A percentile compares a stretch with the other conserved stretches of the same genome.
Conservation (phyloP, 345 rosid species). For the Bretschneidera sinensis region DNA sequence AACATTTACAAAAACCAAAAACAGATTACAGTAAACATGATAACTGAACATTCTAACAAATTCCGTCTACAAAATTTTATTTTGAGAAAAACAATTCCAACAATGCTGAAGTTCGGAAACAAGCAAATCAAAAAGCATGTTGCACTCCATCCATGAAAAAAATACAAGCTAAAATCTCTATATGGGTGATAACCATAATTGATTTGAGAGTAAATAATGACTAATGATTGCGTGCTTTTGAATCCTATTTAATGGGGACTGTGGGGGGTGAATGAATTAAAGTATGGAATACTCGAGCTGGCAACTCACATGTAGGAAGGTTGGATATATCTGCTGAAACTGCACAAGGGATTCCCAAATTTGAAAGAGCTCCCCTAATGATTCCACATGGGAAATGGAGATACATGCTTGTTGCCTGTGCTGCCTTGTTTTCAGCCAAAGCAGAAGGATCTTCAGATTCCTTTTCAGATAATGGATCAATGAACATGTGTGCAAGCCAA, state of each 20-base stretch:
- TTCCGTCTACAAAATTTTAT: too few species aligned
- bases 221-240: not conserved
- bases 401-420: slow-evolving; percentile 80
- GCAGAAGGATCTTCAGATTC: slow-evolving; percentile 50
- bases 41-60: too few species aligned
- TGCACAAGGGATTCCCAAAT: slow-evolving; percentile 92
- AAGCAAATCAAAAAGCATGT: too few species aligned
- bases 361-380: slow-evolving; percentile 93
- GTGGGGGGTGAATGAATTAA: not conserved
- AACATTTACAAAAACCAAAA: too few species aligned
- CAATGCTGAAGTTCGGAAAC: not conserved
- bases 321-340: slow-evolving; percentile 94
- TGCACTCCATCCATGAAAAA: not conserved
- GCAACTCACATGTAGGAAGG: slow-evolving; percentile 85
- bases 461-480: slow-evolving; percentile 53
- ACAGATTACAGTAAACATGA: too few species aligned
- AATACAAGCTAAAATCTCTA: not conserved
- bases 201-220: slow-evolving; percentile 1
- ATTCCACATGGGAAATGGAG: slow-evolving; percentile 95
- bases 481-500: slow-evolving; percentile 76
- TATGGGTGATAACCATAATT: not conserved
- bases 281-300: not conserved
- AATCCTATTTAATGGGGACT: not conserved
- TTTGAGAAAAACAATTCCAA: too few species aligned
- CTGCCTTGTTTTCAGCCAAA: slow-evolving; percentile 53